Evolutionary conservation across 257 asterid genomes (phyloP).

Genomic region (Osmanthus fragrans): DNA sequence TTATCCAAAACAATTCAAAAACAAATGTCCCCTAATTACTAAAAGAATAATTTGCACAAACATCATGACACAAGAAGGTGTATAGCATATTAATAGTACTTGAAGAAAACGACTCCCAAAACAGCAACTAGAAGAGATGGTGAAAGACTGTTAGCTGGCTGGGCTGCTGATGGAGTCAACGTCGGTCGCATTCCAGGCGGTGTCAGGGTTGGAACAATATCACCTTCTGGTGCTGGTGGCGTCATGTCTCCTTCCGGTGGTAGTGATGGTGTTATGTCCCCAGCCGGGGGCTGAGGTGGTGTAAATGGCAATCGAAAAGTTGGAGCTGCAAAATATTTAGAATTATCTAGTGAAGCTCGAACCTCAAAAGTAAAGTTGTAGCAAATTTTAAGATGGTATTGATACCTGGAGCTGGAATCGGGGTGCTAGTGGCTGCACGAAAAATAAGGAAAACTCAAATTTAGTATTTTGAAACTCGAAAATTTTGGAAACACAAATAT

Average conservation of each 20-base stretch:
- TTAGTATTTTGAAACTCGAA: background rate
- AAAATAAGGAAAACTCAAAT: background rate
- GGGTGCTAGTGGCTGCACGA: constrained; percentile 42
- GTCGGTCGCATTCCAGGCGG: constrained; percentile 60
- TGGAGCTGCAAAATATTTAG: constrained; percentile 33
- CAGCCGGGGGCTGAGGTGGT: constrained; percentile 21
- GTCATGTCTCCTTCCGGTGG: constrained; percentile 25
- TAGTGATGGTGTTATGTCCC: constrained; percentile 13
- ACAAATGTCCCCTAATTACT: background rate
- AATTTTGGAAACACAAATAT: background rate
- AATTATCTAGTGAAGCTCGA: background rate
- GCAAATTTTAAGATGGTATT: background rate
- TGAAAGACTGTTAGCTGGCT: constrained; percentile 21
- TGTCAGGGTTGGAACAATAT: constrained; percentile 42
- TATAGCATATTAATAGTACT: constrained; percentile 22
- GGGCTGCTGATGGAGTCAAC: constrained; percentile 47
- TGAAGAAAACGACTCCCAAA: constrained; percentile 35
- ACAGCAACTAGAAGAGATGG: constrained; percentile 29
- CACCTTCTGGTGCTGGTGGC: constrained; percentile 28
- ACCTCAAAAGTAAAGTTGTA: background rate
- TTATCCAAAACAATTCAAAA: background rate
- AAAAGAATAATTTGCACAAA: constrained; percentile 7
- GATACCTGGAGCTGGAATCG: constrained; percentile 74
- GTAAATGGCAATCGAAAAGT: constrained; percentile 36
- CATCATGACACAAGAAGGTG: too few species aligned